Base-by-base conservation (phyloP, 108 stramenopile genomes). In the Nitzschia inconspicua region DNA sequence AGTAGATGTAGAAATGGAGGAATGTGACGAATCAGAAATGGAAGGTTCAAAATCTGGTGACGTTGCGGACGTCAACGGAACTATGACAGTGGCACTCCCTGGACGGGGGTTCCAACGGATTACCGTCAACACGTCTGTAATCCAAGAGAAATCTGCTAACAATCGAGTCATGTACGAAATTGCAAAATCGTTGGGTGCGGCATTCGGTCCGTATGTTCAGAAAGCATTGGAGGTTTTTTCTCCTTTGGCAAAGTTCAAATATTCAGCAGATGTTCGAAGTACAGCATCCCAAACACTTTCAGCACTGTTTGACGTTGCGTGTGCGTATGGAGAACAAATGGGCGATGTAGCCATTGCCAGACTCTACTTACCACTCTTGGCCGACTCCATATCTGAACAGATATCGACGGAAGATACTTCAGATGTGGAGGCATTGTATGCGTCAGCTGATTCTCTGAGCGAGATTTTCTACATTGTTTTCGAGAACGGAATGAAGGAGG, bases 231-330 rank as follows among this genome's bases (percentile, higher is more conserved):
- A 81, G 25, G 65, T 79, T 30, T 68, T 89, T 23, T 51, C 84
- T 10, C 86, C 86, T 0, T 52, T 89, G 14, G 60, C 89, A 0
- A 51, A 49, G 18, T 89, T 85, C 54, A 64, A 70, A 39, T 93
- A 89, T 65, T 87, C 83, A 22, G 70, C 86, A 9, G 88, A 89
- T 41, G 80, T 93, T 14, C 84, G 91, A 8, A 73, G 80, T 19
- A 80, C 84, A 16, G 53, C 86, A 8, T 72, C 84, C 11, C 80
- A 84, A 57, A 82, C 91, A 6, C 47, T 88, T 11, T 80, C 77
- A n/a, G 84, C 86, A 47, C 59, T 88, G 14, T 93, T 85, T 67
- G 86, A 89, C 43, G 73, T 86, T 7, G 73, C 84, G 7, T 85
- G 85, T 57, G 70, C 59, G 1, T 58, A 66, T 52, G 86, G 78